A percentile compares a stretch with the other conserved stretches of the same genome.
phyloP scores from a whole-genome alignment of 139 green algal genomes.

The Haematococcus sp. region DNA sequence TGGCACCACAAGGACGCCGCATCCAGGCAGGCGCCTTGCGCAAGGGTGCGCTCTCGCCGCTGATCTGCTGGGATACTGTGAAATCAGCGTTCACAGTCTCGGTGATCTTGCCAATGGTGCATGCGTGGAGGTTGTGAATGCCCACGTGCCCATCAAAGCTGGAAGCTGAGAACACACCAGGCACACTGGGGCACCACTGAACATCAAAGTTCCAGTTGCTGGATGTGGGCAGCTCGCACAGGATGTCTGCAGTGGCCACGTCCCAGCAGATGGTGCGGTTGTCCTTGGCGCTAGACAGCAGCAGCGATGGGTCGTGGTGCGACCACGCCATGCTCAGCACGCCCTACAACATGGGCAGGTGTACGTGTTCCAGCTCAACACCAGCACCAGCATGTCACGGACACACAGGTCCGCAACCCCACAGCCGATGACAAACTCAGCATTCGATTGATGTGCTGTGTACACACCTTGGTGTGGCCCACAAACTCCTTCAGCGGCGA shows the following conservation, averaged over 20 bases:
- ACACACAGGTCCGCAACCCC: too few relatives aligned
- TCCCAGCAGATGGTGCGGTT: slow-evolving; percentile 95
- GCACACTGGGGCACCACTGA: slow-evolving; percentile 72
- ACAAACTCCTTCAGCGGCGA: slow-evolving; percentile 85
- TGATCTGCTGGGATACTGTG: slow-evolving; percentile 33
- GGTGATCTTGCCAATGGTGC: slow-evolving; percentile 36
- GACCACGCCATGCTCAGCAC: slow-evolving; percentile 94
- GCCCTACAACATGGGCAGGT: slow-evolving; percentile 39
- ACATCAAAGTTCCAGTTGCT: slow-evolving; percentile 87
- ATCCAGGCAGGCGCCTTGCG: slow-evolving; percentile 84
- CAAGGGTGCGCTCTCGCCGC: slow-evolving; percentile 43
- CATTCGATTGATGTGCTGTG: neutral
- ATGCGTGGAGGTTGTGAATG: slow-evolving; percentile 60
- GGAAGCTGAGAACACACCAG: slow-evolving; percentile 69
- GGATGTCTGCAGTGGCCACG: slow-evolving; percentile 51
- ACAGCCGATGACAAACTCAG: too few relatives aligned
- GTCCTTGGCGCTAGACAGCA: slow-evolving; percentile 92
- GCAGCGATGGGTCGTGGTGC: slow-evolving; percentile 76
- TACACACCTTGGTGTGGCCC: slow-evolving; percentile 76
- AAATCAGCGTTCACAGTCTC: slow-evolving; percentile 65
- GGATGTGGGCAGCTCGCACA: slow-evolving; percentile 59
- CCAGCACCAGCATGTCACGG: too few relatives aligned
- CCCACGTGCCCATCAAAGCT: slow-evolving; percentile 71
- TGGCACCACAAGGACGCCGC: slow-evolving; percentile 62
- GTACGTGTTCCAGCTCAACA: too few relatives aligned